Percentiles rank a stretch among this genome's conserved stretches.
phyloP scores from a whole-genome alignment of 164 flowering plant genomes.

The Pachysandra terminalis region DNA sequence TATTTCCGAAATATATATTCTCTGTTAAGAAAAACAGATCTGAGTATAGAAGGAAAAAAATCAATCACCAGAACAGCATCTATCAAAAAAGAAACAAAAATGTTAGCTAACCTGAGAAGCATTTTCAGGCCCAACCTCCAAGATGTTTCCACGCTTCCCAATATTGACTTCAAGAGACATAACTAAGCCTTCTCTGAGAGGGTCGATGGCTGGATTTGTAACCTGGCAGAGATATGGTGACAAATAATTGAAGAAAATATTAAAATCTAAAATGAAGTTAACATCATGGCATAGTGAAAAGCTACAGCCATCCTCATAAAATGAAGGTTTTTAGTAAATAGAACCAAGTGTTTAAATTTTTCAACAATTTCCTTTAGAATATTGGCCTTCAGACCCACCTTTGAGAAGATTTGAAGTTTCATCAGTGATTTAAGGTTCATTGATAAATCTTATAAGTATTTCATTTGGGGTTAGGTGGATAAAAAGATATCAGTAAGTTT shows the following conservation, averaged over 20 bases:
- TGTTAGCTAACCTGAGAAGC: conserved; percentile 78
- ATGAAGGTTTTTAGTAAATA: too few species aligned
- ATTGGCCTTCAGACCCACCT: too few species aligned
- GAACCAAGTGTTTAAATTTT: not conserved
- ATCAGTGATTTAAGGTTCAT: too few species aligned
- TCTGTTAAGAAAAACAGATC: too few species aligned
- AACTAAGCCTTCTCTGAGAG: conserved; percentile 97
- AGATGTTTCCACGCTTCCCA: conserved; percentile 90
- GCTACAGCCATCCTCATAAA: not conserved
- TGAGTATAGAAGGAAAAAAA: not conserved
- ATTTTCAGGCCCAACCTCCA: conserved; percentile 96
- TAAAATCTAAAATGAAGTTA: not conserved
- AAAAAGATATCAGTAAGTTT: too few species aligned
- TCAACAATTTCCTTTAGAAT: too few species aligned
- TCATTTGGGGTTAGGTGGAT: too few species aligned
- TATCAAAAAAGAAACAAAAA: conserved; percentile 3
- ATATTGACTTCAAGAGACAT: conserved; percentile 99
- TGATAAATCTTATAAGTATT: too few species aligned
- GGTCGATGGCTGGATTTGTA: conserved; percentile 99
- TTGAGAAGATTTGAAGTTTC: too few species aligned
- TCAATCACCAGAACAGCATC: not conserved
- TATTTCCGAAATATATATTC: too few species aligned
- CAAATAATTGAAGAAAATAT: not conserved
- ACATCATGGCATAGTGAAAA: not conserved
- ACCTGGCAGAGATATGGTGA: conserved; percentile 43